A percentile compares a stretch with the other conserved stretches of the same genome.
Evolutionary conservation across 1,284 basidiomycete genomes (phyloP).

Genomic region (Ceratobasidium sp.): DNA sequence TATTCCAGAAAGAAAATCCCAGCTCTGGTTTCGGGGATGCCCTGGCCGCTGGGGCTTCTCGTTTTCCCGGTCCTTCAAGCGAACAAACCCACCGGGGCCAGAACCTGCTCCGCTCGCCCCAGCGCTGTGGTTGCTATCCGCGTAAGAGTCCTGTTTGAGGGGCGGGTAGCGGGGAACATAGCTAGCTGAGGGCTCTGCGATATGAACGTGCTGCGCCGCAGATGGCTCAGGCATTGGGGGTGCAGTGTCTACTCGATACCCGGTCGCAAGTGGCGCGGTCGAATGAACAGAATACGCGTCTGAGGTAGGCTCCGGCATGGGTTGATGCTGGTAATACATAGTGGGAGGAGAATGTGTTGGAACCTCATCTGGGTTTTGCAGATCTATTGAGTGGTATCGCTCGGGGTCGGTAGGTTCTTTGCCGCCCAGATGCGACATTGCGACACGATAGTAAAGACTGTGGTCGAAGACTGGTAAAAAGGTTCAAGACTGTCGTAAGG

Average conservation of each 20-base stretch:
- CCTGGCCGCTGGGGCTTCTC: conserved; percentile 30
- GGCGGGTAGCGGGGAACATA: conserved; percentile 35
- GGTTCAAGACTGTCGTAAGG: neutral
- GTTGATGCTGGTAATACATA: conserved; percentile 21
- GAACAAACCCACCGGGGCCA: conserved; percentile 29
- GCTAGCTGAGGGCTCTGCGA: conserved; percentile 25
- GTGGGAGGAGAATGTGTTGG: conserved; percentile 40
- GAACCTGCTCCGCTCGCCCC: conserved; percentile 1
- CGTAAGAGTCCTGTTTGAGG: conserved; percentile 26
- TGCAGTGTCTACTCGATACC: conserved; percentile 19
- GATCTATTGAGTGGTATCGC: conserved; percentile 44
- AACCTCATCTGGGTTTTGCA: conserved; percentile 37
- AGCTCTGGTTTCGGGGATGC: conserved; percentile 54
- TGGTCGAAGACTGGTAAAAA: neutral
- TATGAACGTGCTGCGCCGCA: conserved; percentile 30
- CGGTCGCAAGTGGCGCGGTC: conserved; percentile 34
- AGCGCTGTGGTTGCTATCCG: conserved; percentile 26
- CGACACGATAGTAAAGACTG: conserved; percentile 1
- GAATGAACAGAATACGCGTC: conserved; percentile 29
- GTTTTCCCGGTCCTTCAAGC: conserved; percentile 35
- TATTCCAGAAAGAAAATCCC: conserved; percentile 66
- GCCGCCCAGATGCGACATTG: conserved; percentile 22
- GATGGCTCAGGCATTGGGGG: conserved; percentile 19
- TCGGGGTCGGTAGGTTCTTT: neutral
- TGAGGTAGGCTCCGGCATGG: conserved; percentile 27